These are phyloP conservation scores for Euryodendron excelsum DNA, from an alignment of 148 eudicot species.

Conservation along the genomic window DNA sequence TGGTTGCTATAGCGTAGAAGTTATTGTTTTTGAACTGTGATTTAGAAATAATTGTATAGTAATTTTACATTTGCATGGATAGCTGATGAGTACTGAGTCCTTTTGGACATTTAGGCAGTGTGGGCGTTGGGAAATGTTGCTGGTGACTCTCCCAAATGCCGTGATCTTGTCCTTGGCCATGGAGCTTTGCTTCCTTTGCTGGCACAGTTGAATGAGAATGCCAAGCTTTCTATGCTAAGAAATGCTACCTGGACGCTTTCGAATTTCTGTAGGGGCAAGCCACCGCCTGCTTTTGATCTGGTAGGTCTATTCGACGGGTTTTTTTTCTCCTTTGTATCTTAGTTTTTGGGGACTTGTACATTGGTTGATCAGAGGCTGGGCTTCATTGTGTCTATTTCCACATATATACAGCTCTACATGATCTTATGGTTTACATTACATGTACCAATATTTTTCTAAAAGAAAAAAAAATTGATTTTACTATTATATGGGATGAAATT, in stretches of 20 bases:
- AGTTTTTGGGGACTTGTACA: not conserved
- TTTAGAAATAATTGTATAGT: not conserved
- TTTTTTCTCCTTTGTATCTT: not conserved
- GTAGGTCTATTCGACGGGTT: constrained; percentile 15
- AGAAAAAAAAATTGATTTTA: not conserved
- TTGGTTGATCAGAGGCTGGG: not conserved
- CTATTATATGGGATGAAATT: not conserved
- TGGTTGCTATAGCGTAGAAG: not conserved
- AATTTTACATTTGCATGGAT: not conserved
- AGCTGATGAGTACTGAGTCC: not conserved
- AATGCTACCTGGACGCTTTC: constrained; percentile 64
- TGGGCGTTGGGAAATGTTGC: constrained; percentile 70
- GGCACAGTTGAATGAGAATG: constrained; percentile 44
- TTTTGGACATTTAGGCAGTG: constrained; percentile 37
- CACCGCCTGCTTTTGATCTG: constrained; percentile 50
- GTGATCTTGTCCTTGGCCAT: constrained; percentile 53
- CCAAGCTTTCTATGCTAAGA: constrained; percentile 51
- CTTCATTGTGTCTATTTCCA: not conserved
- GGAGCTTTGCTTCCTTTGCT: constrained; percentile 48
- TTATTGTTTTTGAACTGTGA: not conserved
- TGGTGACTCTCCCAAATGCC: constrained; percentile 56
- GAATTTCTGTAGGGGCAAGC: constrained; percentile 51
- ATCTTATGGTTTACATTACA: not conserved
- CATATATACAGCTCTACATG: too few relatives aligned
- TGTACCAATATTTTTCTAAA: not conserved